phyloP scores from a whole-genome alignment of 2,329 filamentous ascomycete genomes.

The Colletotrichum liaoningense region DNA sequence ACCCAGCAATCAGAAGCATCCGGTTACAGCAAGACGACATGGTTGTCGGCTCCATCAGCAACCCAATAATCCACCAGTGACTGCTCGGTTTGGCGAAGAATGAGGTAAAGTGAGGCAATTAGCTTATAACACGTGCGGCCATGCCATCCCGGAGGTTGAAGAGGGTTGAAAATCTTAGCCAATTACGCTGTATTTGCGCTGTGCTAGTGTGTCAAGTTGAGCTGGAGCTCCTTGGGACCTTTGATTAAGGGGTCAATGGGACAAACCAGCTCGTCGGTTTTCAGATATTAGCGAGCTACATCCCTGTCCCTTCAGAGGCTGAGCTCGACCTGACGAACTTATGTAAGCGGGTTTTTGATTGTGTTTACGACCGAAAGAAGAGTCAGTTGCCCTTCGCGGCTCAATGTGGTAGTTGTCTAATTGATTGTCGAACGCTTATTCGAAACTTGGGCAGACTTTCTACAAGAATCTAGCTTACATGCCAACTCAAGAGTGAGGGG shows the following conservation, averaged over 20 bases:
- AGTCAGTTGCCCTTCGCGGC: not conserved
- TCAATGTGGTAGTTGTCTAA: not conserved
- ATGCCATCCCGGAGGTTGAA: not conserved
- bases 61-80: slow-evolving; percentile 15
- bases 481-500: not conserved
- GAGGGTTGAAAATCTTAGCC: not conserved
- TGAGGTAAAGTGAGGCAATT: slow-evolving; percentile 1
- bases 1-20: slow-evolving; percentile 7
- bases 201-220: slow-evolving; percentile 24
- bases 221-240: not conserved
- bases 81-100: not conserved
- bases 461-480: not conserved
- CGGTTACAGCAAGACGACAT: not conserved
- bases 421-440: not conserved
- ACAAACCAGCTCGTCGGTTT: slow-evolving; percentile 3
- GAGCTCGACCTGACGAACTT: not conserved
- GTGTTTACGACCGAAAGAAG: not conserved
- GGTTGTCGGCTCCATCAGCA: not conserved
- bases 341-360: not conserved
- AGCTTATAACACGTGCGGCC: slow-evolving; percentile 6
- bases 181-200: not conserved
- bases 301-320: slow-evolving; percentile 8
- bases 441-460: not conserved
- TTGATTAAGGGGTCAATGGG: slow-evolving; percentile 27
- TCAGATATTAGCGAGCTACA: slow-evolving; percentile 1